Evolutionary conservation across 495 filamentous ascomycete genomes (phyloP), one percentile per base, ranked within the genome.

Genomic region (Astrothelium subdiscretum): DNA sequence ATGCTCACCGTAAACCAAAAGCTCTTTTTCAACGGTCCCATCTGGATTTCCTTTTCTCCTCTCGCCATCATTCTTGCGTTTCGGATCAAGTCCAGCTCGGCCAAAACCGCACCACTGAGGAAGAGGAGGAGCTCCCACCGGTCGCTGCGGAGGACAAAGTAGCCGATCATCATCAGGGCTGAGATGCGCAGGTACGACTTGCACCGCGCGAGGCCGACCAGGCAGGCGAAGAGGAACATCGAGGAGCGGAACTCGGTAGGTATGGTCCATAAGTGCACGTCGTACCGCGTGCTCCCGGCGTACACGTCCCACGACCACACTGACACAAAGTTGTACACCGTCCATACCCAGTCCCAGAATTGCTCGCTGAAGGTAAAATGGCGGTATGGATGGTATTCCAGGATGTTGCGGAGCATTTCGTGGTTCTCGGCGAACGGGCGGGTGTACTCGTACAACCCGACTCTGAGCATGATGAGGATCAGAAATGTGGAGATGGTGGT

Each of bases 101-200:
- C 73, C 57, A 80, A 73, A 13, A 81, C 67, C 73, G 77, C 78
- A 52, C 79, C 79, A 0, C 75, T 64, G 31, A 72, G 59, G 68
- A 82, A 80, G 59, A 79, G 62, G 8, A 77, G 71, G 57, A 68
- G 72, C 62, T 73, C 75, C 61, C 67, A 74, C 8, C 77, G 79
- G 68, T 82, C 80, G 40, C 69, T 76, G 48, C 79, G 72, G 65
- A 77, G 80, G 59, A 76, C 66, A 64, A 76, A 64, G 24, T 80
- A 75, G 3, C 78, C 66, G 59, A 78, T 74, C 24, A 11, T 38
- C 2, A 32, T 20, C n/a, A 60, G 15, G 58, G 22, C 48, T 3
- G 32, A 31, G 10, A 68, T 26, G 12, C 66, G 60, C 20, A 48
- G 32, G 38, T 65, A 63, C 15, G 20, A 20, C 31, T 31, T 54